A percentile compares a stretch with the other conserved stretches of the same genome.
phyloP scores from a whole-genome alignment of 208 protist species.

The Leishmania aethiopica region DNA sequence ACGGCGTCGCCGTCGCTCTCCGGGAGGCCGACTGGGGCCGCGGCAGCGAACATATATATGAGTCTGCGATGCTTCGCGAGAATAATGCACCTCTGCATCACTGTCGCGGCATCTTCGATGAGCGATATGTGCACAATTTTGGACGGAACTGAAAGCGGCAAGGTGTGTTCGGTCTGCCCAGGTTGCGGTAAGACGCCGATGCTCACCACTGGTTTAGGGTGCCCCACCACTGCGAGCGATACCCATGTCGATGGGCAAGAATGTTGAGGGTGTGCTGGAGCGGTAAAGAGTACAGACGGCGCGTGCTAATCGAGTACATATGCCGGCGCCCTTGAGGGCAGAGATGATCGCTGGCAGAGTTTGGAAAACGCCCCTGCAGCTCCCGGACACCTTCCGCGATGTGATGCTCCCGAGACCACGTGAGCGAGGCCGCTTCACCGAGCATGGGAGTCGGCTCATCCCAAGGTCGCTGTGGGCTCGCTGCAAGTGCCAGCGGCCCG shows the following conservation, averaged over 20 bases:
- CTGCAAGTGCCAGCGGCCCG: background rate
- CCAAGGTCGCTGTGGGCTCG: background rate
- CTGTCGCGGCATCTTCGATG: slow-evolving; percentile 39
- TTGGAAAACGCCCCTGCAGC: slow-evolving; percentile 13
- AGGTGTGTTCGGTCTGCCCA: slow-evolving; percentile 13
- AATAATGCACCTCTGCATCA: slow-evolving; percentile 56
- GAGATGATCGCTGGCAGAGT: background rate
- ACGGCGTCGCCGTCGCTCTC: background rate
- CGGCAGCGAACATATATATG: background rate
- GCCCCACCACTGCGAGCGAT: slow-evolving; percentile 71
- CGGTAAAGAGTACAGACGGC: slow-evolving; percentile 14
- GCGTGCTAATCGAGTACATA: slow-evolving; percentile 30
- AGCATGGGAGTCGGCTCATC: background rate
- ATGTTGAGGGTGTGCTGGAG: slow-evolving; percentile 28
- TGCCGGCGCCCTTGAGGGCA: background rate
- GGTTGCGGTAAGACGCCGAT: slow-evolving; percentile 25
- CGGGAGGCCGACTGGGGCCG: too few relatives aligned
- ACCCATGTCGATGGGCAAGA: slow-evolving; percentile 24
- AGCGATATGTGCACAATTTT: slow-evolving; percentile 84
- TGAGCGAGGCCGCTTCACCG: background rate
- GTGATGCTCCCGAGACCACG: background rate
- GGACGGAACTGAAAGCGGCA: slow-evolving; percentile 16
- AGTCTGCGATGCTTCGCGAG: slow-evolving; percentile 30
- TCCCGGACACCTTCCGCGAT: background rate
- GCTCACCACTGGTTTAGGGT: slow-evolving; percentile 44